Percentiles rank a stretch among this genome's conserved stretches.
Evolutionary conservation across 2,329 filamentous ascomycete genomes (phyloP).

Genomic region (Plectosphaerella plurivora): DNA sequence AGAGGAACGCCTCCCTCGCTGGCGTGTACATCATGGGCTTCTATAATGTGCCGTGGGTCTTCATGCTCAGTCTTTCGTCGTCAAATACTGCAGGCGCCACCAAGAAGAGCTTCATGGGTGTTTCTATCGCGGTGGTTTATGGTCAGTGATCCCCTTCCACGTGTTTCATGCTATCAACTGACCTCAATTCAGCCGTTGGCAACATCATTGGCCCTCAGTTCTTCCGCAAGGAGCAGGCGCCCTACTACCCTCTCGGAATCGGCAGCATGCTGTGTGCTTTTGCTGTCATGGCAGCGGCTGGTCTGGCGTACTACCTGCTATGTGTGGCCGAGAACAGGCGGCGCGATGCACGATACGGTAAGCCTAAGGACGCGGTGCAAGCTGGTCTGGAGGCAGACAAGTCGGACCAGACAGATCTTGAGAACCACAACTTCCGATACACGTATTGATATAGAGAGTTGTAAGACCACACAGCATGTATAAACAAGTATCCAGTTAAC

Average conservation of each 20-base stretch:
- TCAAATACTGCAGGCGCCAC: conserved; percentile 23
- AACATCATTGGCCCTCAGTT: conserved; percentile 25
- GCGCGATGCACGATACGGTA: conserved; percentile 8
- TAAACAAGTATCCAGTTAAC: too few species aligned
- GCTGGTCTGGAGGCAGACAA: conserved; percentile 9
- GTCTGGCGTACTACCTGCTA: conserved; percentile 14
- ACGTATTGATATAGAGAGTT: conserved; percentile 1
- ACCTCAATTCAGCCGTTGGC: conserved; percentile 14
- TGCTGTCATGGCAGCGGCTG: conserved; percentile 15
- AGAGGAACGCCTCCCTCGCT: conserved; percentile 19
- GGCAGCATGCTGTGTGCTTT: conserved; percentile 20
- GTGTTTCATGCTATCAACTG: too few species aligned
- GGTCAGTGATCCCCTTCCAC: neutral
- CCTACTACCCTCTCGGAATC: conserved; percentile 21
- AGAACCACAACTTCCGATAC: conserved; percentile 11
- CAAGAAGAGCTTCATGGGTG: conserved; percentile 23
- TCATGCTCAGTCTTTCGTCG: conserved; percentile 21
- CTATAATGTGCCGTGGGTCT: conserved; percentile 24
- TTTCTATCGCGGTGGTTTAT: conserved; percentile 22
- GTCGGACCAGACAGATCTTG: conserved; percentile 8
- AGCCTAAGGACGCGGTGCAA: conserved; percentile 4
- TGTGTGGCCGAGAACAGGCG: conserved; percentile 18
- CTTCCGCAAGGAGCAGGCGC: conserved; percentile 19
- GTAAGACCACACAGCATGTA: too few species aligned
- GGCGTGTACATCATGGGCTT: conserved; percentile 27